These are phyloP conservation scores for Zizania palustris DNA, from an alignment of 202 grass and related monocot genomes.

Conservation along the genomic window DNA sequence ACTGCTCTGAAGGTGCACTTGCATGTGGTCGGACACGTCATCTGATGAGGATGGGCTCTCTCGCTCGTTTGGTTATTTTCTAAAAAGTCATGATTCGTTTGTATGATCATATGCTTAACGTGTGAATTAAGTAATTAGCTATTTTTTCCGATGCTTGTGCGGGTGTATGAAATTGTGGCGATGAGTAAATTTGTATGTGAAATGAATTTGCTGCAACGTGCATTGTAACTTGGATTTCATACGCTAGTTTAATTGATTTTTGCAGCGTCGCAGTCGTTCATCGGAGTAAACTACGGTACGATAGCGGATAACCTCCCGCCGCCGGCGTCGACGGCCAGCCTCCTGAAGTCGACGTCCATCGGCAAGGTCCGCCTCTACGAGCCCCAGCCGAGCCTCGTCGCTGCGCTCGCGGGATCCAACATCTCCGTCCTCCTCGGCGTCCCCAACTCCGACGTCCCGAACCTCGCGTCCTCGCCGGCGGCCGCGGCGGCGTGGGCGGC, in stretches of 20 bases:
- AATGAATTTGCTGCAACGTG: background rate
- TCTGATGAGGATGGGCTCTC: background rate
- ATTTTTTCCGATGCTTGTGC: background rate
- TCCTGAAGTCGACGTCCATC: conserved; percentile 75
- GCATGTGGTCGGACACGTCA: conserved; percentile 19
- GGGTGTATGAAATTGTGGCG: background rate
- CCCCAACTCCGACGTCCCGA: conserved; percentile 71
- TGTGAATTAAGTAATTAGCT: background rate
- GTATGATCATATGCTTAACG: background rate
- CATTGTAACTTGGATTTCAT: background rate
- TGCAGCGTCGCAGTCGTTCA: conserved; percentile 69
- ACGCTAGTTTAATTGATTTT: background rate
- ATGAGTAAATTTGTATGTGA: background rate
- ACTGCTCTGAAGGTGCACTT: background rate
- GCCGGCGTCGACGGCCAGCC: conserved; percentile 57
- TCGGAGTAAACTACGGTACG: conserved; percentile 93
- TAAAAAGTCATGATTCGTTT: background rate
- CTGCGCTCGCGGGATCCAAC: conserved; percentile 62
- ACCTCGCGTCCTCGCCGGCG: conserved; percentile 61
- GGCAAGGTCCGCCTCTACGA: conserved; percentile 80
- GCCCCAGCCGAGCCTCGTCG: conserved; percentile 60
- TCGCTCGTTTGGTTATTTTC: conserved; percentile 10
- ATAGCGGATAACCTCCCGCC: conserved; percentile 86
- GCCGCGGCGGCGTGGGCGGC: conserved; percentile 66
- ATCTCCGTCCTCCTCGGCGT: conserved; percentile 85